Conservation (phyloP, 78 protist genomes). For the Protostelium mycophagum region DNA sequence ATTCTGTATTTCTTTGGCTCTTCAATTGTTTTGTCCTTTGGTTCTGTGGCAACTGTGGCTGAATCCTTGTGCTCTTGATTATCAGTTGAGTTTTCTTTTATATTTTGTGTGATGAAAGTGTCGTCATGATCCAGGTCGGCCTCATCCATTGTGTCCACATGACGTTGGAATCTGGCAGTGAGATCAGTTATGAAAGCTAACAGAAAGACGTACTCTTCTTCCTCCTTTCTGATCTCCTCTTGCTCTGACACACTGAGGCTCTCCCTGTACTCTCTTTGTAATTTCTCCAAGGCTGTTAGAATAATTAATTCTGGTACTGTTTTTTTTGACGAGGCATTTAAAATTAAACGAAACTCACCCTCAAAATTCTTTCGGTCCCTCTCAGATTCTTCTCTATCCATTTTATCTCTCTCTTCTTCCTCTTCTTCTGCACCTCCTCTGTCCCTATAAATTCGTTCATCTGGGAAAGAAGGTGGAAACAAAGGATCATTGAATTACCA, state of each 20-base stretch:
- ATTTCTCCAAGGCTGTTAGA: neutral
- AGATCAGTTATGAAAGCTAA: neutral
- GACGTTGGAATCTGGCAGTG: neutral
- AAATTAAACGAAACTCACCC: neutral
- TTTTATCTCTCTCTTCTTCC: neutral
- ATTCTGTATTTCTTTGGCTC: too few species aligned
- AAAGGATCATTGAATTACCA: conserved; percentile 14
- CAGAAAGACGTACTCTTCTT: neutral
- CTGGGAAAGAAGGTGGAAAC: neutral
- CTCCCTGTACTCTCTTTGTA: neutral
- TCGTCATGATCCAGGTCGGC: too few species aligned
- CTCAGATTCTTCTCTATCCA: neutral
- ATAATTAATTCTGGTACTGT: neutral
- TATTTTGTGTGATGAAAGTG: too few species aligned
- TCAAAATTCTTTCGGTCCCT: neutral
- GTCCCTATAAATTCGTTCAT: neutral
- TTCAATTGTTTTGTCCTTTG: too few species aligned
- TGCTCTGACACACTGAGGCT: neutral
- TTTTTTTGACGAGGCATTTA: neutral
- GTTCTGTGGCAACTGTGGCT: too few species aligned
- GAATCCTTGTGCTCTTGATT: too few species aligned
- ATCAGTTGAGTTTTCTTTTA: too few species aligned
- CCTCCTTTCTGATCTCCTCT: neutral
- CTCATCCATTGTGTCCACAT: too few species aligned
- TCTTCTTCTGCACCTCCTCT: neutral